Conservation (phyloP, 495 filamentous ascomycete genomes). For the Lepraria neglecta region DNA sequence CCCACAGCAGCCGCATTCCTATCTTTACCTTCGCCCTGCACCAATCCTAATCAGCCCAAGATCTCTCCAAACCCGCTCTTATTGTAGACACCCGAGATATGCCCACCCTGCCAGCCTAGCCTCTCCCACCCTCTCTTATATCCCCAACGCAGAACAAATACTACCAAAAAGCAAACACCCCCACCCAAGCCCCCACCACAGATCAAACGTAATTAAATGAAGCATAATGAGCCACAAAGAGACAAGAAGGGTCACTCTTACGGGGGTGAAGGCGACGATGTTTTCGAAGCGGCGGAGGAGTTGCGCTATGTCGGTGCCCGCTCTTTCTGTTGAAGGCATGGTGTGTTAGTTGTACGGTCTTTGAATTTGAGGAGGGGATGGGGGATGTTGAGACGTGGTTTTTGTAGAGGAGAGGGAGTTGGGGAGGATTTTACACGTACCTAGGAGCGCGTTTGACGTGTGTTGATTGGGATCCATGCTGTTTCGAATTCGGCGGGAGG, state of each 20-base stretch:
- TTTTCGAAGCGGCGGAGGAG: constrained; percentile 57
- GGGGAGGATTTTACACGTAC: constrained; percentile 10
- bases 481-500: background rate
- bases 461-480: constrained; percentile 27
- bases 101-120: background rate
- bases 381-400: no score
- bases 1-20: constrained; percentile 49
- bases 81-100: background rate
- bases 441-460: constrained; percentile 24
- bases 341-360: constrained; percentile 4
- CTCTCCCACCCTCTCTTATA: background rate
- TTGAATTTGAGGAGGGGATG: background rate
- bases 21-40: constrained; percentile 30
- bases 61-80: background rate
- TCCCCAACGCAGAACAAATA: background rate
- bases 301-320: constrained; percentile 48
- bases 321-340: constrained; percentile 39
- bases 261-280: constrained; percentile 52
- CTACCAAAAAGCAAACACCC: background rate
- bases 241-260: constrained; percentile 29
- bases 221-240: background rate
- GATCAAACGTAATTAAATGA: background rate
- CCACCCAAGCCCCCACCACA: constrained; percentile 9
- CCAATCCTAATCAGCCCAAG: background rate
- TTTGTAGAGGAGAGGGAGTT: background rate